These are phyloP conservation scores for Fusarium camptoceras DNA, from an alignment of 2,329 filamentous ascomycete species.

Conservation along the genomic window DNA sequence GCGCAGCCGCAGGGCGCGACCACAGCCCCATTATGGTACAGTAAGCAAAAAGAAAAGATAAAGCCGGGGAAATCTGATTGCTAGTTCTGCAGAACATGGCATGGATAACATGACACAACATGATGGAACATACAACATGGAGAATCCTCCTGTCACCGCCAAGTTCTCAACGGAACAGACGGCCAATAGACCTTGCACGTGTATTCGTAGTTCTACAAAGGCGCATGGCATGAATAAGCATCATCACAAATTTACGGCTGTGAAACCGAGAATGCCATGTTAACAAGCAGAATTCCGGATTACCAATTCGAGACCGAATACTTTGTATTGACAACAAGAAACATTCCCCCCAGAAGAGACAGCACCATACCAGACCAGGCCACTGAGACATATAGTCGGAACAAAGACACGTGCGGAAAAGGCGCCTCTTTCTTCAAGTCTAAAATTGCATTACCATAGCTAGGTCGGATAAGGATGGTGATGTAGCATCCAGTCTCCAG, in stretches of 20 bases:
- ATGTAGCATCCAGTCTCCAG: conserved; percentile 5
- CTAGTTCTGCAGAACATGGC: background rate
- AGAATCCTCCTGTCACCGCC: conserved; percentile 21
- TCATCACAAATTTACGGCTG: conserved; percentile 18
- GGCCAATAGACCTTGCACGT: conserved; percentile 35
- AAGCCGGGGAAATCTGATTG: background rate
- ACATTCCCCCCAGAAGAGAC: background rate
- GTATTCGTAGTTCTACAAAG: conserved; percentile 12
- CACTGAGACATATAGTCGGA: background rate
- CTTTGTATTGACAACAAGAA: background rate
- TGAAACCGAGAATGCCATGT: conserved; percentile 1
- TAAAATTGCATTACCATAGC: conserved; percentile 30
- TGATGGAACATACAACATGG: conserved; percentile 5
- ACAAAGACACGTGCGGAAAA: background rate
- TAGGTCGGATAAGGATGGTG: conserved; percentile 10
- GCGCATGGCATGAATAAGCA: background rate
- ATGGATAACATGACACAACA: background rate
- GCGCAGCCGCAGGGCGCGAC: conserved; percentile 15
- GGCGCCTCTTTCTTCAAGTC: conserved; percentile 27
- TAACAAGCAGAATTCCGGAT: background rate
- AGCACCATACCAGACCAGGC: background rate
- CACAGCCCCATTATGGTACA: background rate
- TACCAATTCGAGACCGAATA: background rate
- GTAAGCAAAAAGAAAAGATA: conserved; percentile 10
- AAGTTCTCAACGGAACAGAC: conserved; percentile 23